These are phyloP conservation scores for Fraxinus sp. DNA, from an alignment of 305 asterid species.

Conservation along the genomic window DNA sequence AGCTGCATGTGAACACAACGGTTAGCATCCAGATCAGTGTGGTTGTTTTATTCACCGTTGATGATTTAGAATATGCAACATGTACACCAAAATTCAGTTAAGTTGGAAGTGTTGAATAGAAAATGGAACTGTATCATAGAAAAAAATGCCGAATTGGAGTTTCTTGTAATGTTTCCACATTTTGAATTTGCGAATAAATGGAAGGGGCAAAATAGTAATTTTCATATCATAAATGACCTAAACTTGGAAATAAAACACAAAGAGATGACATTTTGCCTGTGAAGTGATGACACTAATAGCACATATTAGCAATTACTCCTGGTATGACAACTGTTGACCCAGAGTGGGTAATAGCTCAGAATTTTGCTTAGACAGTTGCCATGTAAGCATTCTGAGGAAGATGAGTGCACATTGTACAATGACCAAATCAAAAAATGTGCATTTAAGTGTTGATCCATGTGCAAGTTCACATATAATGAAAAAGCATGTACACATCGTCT, in stretches of 20 bases:
- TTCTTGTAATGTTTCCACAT: conserved; percentile 2
- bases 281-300: not conserved
- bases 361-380: not conserved
- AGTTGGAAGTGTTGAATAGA: conserved; percentile 8
- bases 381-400: not conserved
- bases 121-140: conserved; percentile 9
- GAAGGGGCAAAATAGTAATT: not conserved
- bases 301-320: not conserved
- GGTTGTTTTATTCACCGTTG: conserved; percentile 3
- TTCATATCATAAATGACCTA: not conserved
- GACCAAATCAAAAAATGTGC: not conserved
- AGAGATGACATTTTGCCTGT: not conserved
- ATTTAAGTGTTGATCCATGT: not conserved
- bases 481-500: not conserved
- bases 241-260: conserved; percentile 9
- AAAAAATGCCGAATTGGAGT: not conserved
- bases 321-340: conserved; percentile 1
- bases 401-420: not conserved
- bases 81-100: conserved; percentile 15
- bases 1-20: conserved; percentile 61
- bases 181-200: not conserved
- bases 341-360: not conserved
- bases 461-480: not conserved
- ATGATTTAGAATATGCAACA: not conserved
- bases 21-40: conserved; percentile 17